Base-by-base conservation (phyloP, 2,329 filamentous ascomycete species). In the Fusarium torulosum region DNA sequence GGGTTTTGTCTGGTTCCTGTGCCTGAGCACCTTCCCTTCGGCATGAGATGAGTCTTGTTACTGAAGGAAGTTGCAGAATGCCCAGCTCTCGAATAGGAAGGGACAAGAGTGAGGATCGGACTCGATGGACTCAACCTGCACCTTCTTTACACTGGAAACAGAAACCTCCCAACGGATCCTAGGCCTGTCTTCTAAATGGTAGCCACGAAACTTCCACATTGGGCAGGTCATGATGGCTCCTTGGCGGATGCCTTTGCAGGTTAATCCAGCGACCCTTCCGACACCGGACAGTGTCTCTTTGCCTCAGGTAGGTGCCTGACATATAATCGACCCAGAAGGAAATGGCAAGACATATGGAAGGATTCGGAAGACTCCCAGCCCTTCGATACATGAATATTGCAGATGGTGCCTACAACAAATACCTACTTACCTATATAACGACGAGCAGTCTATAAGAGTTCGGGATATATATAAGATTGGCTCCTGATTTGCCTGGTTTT, bases 61-160 rank as follows among this genome's bases (percentile, higher is more conserved):
- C 10, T 33, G 13, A 40, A 19, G 63, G 63, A 63, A 67, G 58
- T 37, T 35, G 37, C 50, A 31, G 19, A 8, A 31, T n/a, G n/a
- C 17, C 35, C 35, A n/a, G 17, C 17, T 33, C 13, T 15, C 29
- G 14, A 15, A 7, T 33, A 13, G 14, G 29, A 33, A 33, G 29
- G 29, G 29, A 33, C 13, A 15, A 15, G 14, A 33, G 29, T 33
- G 6, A 33, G 15, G 29, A 15, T 15, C 7, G 14, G 14, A 15
- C 29, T 15, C 14, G 29, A 33, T 33, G 29, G 6, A 15, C 7
- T 33, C 29, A 15, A 33, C 14, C 29, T 33, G 14, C 29, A 15
- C 29, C 29, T 33, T 33, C 29, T 33, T 33, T 15, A 14, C 14
- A 33, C 14, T 15, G 29, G 29, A 15, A 7, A 33, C 29, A 15